A percentile compares a stretch with the other conserved stretches of the same genome.
Evolutionary conservation across 495 filamentous ascomycete species (phyloP).

Genomic region (Podospora fimiseda): DNA sequence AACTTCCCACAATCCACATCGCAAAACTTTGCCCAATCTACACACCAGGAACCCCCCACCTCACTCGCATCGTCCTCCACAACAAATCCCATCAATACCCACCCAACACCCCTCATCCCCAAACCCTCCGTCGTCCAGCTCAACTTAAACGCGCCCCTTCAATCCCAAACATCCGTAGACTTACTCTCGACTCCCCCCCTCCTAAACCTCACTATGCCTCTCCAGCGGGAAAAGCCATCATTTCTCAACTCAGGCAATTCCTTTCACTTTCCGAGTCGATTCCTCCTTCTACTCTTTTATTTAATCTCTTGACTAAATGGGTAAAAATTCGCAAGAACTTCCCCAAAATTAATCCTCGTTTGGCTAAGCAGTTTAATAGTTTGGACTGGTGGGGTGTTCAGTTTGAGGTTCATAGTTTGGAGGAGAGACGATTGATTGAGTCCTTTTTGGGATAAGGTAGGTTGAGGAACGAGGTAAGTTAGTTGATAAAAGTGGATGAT

Average conservation of each 20-base stretch:
- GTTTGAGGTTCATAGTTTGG: not conserved
- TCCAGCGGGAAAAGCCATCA: not conserved
- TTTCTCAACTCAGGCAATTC: not conserved
- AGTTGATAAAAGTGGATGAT: too few species aligned
- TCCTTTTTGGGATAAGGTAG: too few species aligned
- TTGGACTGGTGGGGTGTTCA: constrained; percentile 4
- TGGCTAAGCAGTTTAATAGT: not conserved
- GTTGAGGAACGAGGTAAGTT: too few species aligned
- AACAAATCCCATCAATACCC: too few species aligned
- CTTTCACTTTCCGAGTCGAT: not conserved
- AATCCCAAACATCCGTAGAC: not conserved
- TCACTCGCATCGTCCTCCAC: not conserved
- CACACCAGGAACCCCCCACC: not conserved
- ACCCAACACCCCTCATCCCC: not conserved
- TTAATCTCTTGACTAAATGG: not conserved
- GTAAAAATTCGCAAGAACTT: not conserved
- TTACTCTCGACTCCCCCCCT: not conserved
- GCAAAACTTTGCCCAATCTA: not conserved
- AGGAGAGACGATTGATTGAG: not conserved
- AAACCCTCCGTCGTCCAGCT: not conserved
- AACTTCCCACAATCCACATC: not conserved
- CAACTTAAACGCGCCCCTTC: not conserved
- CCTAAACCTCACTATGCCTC: not conserved
- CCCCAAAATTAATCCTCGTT: not conserved
- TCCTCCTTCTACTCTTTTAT: not conserved